Evolutionary conservation across 257 asterid species (phyloP), one percentile per base, ranked within the genome.

Genomic region (Henckelia pumila): DNA sequence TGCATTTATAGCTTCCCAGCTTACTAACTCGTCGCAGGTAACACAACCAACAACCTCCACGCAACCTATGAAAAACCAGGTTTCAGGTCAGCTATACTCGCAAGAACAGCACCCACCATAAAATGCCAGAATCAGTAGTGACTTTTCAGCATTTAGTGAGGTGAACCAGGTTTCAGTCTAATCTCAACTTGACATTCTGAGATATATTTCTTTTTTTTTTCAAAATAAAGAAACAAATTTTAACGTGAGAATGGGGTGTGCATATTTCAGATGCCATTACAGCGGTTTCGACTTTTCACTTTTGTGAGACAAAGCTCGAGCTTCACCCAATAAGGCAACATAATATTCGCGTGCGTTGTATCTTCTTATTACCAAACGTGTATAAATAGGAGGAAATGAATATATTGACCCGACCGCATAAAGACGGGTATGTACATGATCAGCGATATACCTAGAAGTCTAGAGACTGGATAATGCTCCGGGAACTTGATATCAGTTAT

Each of bases 21-120:
- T 71, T 32, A 62, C 90, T 56, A 93, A 80, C 83, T 93, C 97
- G 16, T 84, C 95, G 37, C 92, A 74, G 9, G 84, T 81, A 72
- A 93, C 74, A 63, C 97, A 93, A 9, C 99, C 99, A 13, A 85
- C 95, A 50, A 93, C 90, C 20, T 93, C 94, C 58, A 93, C 95
- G 56, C 95, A 93, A 23, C 99, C 97, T 93, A 76, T 70, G 17
- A 44, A 70, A 33, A 61, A 20, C 13, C 28, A 61, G 44, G 64
- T 23, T 44, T 64, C 22, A 20, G 11, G 63, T 64, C 22, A 74
- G 47, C 20, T 33, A 20, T 30, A 58, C 24, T 25, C 2, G 37
- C 3, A 22, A 3, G 5, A 59, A 53, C 59, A 52, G 50, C 40
- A 32, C 9, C 7, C n/a, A n/a, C 29, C 49, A n/a, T 26, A 20